Base-by-base conservation (phyloP, 371 early-diverging fungal genomes). In the Choanephora cucurbitarum region DNA sequence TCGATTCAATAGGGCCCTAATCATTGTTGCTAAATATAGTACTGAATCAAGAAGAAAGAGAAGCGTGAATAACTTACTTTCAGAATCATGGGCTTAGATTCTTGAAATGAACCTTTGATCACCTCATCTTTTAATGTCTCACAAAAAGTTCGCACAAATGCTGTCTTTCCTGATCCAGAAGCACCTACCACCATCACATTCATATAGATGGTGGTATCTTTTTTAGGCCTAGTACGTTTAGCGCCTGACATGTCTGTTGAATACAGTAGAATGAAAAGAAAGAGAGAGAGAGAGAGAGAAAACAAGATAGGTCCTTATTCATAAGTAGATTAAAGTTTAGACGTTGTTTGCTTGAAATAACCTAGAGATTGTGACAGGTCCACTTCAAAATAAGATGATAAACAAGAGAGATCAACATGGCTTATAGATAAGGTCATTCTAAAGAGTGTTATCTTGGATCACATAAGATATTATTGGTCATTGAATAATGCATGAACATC, bases 101-200 rank as follows among this genome's bases (percentile, higher is more conserved):
- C 72, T 22, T 62, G 60, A 15, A 55, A 53, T 0, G 70, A 67
- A 8, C 65, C 71, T 47, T 62, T 66, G 21, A 72, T 55, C 21
- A 75, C 57, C 15, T 62, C 58, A 10, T 55, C 34, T 39, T 66
- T 69, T 34, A 72, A 41, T 3, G 66, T 56, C 24, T 87, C 88
- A 67, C 80, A 90, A 40, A 96, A 74, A 13, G 93, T 92, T 28
- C 88, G 78, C 31, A 95, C 72, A 65, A 93, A 92, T 21, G 90
- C 75, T 15, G 91, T 84, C 72, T 93, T 93, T 52, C 94, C 94
- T 5, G 85, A 79, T 17, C 85, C 83, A 24, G 72, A 55, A 55
- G 83, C 73, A 46, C 93, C 93, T 7, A 85, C 85, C 14, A 87
- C 77, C 82, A 87, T 85, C 24, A 86, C 49, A 49, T 86, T 86